Base-by-base conservation (phyloP, 1,284 basidiomycete species). In the Apiotrichum brassicae region DNA sequence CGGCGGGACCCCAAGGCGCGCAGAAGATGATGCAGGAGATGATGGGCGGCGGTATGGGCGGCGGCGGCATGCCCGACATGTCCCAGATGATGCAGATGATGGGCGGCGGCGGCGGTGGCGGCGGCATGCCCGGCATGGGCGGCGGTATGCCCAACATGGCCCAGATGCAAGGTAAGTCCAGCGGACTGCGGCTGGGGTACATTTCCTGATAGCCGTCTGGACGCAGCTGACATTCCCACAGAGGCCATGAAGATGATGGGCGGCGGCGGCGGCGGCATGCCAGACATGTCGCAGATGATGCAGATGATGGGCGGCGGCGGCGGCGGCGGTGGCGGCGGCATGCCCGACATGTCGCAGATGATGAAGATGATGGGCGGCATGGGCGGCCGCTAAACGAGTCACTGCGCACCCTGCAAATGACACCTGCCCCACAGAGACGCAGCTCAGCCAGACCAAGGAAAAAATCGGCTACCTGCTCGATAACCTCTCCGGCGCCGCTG, bases 11-110 rank as follows among this genome's bases (percentile, higher is more conserved):
- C 6, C 84, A 85, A 32, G 87, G 87, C n/a, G 87, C 91, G 76
- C 86, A 91, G 65, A 89, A 92, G 70, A 91, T 93, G 86, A 87
- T 94, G 86, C 87, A 86, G 68, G 86, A 89, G 23, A 88, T 92
- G 85, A 91, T 93, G 88, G 86, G 87, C 59, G 85, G 86, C 7
- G 57, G 58, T 6, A 16, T 12, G 39, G 65, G 63, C 53, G 69
- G 68, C 22, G 70, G 69, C 8, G 71, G 70, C 9, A 73, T 75
- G 73, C 71, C 71, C 58, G 65, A 62, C 48, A 61, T 64, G 54
- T 46, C 51, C 74, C 77, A 45, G 79, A 61, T 71, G 60, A 65
- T 66, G 62, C 63, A 63, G 60, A 71, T 72, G 70, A 66, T 82
- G 48, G 72, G 80, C 57, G 33, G 33, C n/a, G n/a, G 12, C 14